Evolutionary conservation across 768 basidiomycete species (phyloP), one percentile per base, ranked within the genome.

Genomic region (Leucocoprinus leucothites): DNA sequence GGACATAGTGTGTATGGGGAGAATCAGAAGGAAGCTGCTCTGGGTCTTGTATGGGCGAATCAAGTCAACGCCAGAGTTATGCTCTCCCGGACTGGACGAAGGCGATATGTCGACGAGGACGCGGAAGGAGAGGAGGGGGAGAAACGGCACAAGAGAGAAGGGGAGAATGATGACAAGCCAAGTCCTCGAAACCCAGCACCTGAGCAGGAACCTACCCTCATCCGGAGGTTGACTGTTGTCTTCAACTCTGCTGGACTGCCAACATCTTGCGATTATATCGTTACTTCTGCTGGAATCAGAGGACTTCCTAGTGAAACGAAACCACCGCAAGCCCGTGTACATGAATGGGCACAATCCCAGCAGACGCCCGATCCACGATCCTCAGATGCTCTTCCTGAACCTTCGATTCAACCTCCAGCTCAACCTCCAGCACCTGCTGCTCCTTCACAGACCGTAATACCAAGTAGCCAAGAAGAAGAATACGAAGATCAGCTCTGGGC

Each of bases 31-130:
- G 89, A 96, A 69, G 93, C 90, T 0, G 83, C 81, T 36, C 73
- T 98, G 1, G 95, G 95, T 2, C 82, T 97, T 48, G 86, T 85
- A 8, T 98, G 96, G 96, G 89, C 95, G 14, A 98, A 96, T 68
- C 88, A 92, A 63, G 77, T 98, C 54, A 95, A 96, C 61, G 80
- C 78, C 3, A 82, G 96, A 21, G 79, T 98, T 44, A 86, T 96
- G 78, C 79, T 97, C 49, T 82, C 80, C 42, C 81, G 91, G 26
- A 94, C 94, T 0, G 81, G 81, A 9, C 75, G 91, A 57, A 77
- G 87, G 54, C 77, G 82, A 44, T 75, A 84, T 56, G 65, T 88
- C 24, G 69, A 75, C 52, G 74, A 74, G 16, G 54, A 59, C 60
- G 45, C 64, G 62, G n/a, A 48, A 58, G 13, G 58, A 25, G 28